Evolutionary conservation across 176 grass and related monocot genomes (phyloP), one percentile per base, ranked within the genome.

Genomic region (Oryza officinalis): DNA sequence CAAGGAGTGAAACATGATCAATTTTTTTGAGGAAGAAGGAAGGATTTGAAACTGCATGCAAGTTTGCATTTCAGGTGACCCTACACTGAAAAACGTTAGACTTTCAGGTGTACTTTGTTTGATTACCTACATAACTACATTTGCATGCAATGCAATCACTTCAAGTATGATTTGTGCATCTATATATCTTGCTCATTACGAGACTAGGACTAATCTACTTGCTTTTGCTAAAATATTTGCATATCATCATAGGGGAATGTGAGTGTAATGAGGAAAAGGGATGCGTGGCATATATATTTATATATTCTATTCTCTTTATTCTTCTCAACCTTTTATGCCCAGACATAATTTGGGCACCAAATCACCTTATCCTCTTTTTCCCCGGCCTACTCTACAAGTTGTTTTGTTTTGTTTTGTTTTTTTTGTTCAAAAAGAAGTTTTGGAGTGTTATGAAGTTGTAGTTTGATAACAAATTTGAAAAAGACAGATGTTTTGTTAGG

Each of bases 231-330:
- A 86, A 90, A 70, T 84, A 87, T 69, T 80, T 75, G 49, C 84
- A 79, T 80, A 87, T 87, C 84, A 90, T 90, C 84, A 83, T 83
- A 70, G 89, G 84, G 67, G 69, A 84, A 74, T 61, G 57, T 25
- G 79, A 44, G 27, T 67, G 27, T 13, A 37, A 77, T 22, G 67
- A 76, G 70, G 23, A 75, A 69, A 84, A 80, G 28, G 67, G 41
- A 49, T 4, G 74, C 4, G 0, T 65, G 72, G 0, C 67, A 61
- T n/a, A 45, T 81, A 45, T 82, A 81, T 82, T 86, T 57, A 78
- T 71, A 74, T 77, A 67, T 82, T 43, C 25, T 7, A 15, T 35
- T 57, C 10, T 57, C 30, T 72, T 45, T 90, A 31, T 74, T 78
- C 76, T 71, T 73, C 22, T 40, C 31, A 69, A 20, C 27, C 46